These are phyloP conservation scores for Phyllostachys edulis DNA, from an alignment of 176 grass and related monocot species.

Conservation along the genomic window DNA sequence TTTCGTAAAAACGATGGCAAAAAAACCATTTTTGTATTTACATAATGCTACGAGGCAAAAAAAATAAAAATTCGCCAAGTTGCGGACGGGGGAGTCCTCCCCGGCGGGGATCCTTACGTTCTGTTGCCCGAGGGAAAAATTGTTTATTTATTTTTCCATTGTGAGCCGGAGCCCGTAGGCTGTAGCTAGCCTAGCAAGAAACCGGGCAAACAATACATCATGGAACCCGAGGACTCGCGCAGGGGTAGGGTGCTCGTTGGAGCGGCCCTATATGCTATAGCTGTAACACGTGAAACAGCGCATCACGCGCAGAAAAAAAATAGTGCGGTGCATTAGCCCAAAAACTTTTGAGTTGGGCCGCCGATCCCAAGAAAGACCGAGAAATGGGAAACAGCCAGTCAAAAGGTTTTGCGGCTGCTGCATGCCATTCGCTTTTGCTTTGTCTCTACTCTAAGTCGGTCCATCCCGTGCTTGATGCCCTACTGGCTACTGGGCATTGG, in stretches of 20 bases:
- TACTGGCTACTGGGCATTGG: neutral
- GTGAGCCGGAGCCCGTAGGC: neutral
- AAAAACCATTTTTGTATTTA: no score
- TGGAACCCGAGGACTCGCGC: neutral
- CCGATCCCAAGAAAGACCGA: neutral
- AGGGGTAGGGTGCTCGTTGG: neutral
- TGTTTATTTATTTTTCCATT: neutral
- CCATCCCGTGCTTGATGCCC: neutral
- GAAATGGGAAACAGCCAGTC: slow-evolving; percentile 19
- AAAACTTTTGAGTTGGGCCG: neutral
- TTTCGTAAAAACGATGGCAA: no score
- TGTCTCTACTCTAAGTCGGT: neutral
- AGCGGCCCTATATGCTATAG: neutral
- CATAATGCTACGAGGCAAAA: no score
- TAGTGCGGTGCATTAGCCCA: slow-evolving; percentile 9
- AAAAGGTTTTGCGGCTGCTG: slow-evolving; percentile 12
- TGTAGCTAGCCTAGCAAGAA: neutral
- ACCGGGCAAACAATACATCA: neutral
- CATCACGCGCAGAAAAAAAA: neutral
- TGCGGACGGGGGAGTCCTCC: no score
- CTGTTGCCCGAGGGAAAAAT: neutral
- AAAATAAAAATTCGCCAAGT: no score
- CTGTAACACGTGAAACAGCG: neutral
- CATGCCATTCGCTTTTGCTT: slow-evolving; percentile 1
- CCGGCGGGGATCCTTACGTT: neutral